phyloP scores from a whole-genome alignment of 495 filamentous ascomycete species.

The Usnea hakonensis region DNA sequence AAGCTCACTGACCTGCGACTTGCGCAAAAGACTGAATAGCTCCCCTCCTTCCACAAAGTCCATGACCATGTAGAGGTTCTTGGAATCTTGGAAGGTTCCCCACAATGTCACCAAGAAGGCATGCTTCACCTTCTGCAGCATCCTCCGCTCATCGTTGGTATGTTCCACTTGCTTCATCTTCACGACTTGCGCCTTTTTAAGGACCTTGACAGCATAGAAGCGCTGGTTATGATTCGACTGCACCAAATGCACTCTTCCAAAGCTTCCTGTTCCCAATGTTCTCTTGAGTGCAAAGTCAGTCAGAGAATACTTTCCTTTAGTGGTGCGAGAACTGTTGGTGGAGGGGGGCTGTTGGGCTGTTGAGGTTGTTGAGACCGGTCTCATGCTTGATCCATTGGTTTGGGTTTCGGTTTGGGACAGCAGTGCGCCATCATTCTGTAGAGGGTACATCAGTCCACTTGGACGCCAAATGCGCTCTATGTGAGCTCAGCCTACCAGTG shows the following conservation, averaged over 20 bases:
- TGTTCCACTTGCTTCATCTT: constrained; percentile 99
- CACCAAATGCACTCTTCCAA: constrained; percentile 90
- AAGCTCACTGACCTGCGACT: constrained; percentile 73
- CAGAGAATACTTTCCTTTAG: constrained; percentile 97
- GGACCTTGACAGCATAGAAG: constrained; percentile 95
- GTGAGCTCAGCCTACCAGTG: constrained; percentile 37
- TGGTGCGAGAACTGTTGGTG: constrained; percentile 46
- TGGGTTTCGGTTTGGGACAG: constrained; percentile 23
- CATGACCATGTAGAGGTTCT: constrained; percentile 99
- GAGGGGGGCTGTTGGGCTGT: constrained; percentile 4
- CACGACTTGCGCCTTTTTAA: constrained; percentile 97
- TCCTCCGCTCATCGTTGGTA: constrained; percentile 92
- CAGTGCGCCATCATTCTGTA: constrained; percentile 33
- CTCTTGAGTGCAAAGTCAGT: constrained; percentile 79
- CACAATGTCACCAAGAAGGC: constrained; percentile 95
- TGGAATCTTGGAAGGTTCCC: constrained; percentile 94
- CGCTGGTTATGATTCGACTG: constrained; percentile 95
- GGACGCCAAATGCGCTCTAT: not conserved
- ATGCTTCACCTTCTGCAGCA: constrained; percentile 92
- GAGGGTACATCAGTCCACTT: constrained; percentile 8
- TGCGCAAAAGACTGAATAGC: constrained; percentile 87
- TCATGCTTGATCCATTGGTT: constrained; percentile 27
- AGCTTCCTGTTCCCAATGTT: constrained; percentile 92
- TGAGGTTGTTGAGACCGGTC: constrained; percentile 7
- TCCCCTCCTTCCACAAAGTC: constrained; percentile 99